A percentile compares a stretch with the other conserved stretches of the same genome.
Conservation (phyloP, 768 basidiomycete species). For the Boletus vermiculosoides region DNA sequence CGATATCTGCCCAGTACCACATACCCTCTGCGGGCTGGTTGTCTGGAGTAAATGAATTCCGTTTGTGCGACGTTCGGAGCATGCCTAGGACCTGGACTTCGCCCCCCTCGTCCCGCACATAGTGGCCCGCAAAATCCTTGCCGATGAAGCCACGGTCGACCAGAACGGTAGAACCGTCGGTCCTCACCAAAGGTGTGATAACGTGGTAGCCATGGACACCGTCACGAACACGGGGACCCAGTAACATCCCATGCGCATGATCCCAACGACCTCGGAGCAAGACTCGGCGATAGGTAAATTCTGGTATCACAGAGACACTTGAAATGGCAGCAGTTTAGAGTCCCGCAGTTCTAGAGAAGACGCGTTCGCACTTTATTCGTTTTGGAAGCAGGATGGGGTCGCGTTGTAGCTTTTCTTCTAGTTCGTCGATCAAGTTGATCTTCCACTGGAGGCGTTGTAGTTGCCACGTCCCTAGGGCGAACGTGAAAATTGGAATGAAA, state of each 20-base stretch:
- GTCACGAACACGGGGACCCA: conserved; percentile 86
- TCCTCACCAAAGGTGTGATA: conserved; percentile 80
- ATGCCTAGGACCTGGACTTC: conserved; percentile 82
- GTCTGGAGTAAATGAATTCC: conserved; percentile 84
- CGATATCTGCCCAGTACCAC: conserved; percentile 93
- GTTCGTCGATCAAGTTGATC: conserved; percentile 85
- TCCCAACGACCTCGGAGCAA: conserved; percentile 76
- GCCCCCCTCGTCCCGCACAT: conserved; percentile 40
- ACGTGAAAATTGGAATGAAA: conserved; percentile 87
- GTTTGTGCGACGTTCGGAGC: conserved; percentile 72
- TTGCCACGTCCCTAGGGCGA: conserved; percentile 92
- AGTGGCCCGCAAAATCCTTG: conserved; percentile 48
- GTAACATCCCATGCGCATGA: conserved; percentile 69
- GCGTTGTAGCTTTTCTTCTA: conserved; percentile 84
- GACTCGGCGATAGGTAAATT: conserved; percentile 89
- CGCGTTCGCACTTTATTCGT: conserved; percentile 73
- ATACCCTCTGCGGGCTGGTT: conserved; percentile 75
- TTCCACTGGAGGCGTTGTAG: conserved; percentile 94
- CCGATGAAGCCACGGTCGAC: conserved; percentile 91
- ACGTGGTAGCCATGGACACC: conserved; percentile 87
- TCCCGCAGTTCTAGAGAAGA: conserved; percentile 15
- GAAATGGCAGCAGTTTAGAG: conserved; percentile 20
- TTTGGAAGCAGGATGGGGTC: conserved; percentile 77
- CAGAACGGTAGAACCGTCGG: conserved; percentile 79
- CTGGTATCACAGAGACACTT: conserved; percentile 75